Evolutionary conservation across 2,329 filamentous ascomycete genomes (phyloP).

Genomic region (Nothophaeocryptopus gaeumannii): DNA sequence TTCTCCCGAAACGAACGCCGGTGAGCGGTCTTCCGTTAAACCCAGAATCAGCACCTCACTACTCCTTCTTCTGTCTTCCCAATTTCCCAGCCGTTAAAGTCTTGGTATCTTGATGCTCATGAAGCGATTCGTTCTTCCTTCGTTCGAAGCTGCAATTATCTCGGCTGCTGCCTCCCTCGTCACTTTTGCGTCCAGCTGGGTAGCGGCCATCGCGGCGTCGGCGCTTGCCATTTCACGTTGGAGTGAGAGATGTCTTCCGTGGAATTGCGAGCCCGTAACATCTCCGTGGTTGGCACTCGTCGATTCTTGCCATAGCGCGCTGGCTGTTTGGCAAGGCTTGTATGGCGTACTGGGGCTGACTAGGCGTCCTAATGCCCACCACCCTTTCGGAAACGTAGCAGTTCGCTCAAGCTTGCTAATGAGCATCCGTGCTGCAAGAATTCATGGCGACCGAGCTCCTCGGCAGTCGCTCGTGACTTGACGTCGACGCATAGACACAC

Average conservation of each 20-base stretch:
- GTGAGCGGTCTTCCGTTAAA: neutral
- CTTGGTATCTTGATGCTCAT: slow-evolving; percentile 12
- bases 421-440: slow-evolving; percentile 92
- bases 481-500: slow-evolving; percentile 97
- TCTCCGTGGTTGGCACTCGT: neutral
- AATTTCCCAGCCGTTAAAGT: slow-evolving; percentile 9
- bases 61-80: slow-evolving; percentile 1
- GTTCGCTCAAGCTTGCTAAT: slow-evolving; percentile 74
- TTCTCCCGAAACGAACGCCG: slow-evolving; percentile 4
- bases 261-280: neutral
- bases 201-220: neutral
- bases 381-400: slow-evolving; percentile 80
- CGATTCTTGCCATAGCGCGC: neutral
- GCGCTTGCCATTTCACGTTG: neutral
- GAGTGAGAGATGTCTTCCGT: neutral
- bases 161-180: neutral
- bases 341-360: neutral
- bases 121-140: neutral
- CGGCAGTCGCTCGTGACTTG: slow-evolving; percentile 85
- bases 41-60: neutral
- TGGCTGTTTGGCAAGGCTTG: neutral
- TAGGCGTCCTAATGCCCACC: slow-evolving; percentile 44
- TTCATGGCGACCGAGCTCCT: slow-evolving; percentile 85
- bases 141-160: neutral
- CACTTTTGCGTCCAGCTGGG: neutral